Percentiles rank a stretch among this genome's conserved stretches.
phyloP scores from a whole-genome alignment of 805 yeast genomes.

The Debaryomyces tyrocola region DNA sequence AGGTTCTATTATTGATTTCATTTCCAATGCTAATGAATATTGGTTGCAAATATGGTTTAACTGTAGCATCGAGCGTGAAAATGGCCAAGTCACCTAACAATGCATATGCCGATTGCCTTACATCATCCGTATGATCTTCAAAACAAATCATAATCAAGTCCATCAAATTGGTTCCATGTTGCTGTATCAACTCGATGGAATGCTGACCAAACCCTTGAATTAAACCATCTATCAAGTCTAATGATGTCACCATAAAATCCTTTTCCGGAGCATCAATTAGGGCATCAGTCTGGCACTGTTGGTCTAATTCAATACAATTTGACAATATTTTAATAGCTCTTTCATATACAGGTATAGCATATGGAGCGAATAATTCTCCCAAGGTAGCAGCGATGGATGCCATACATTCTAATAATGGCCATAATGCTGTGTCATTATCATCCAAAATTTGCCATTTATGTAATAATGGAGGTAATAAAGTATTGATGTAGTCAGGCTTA shows the following conservation, averaged over 20 bases:
- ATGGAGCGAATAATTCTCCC: conserved; percentile 83
- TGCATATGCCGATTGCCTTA: conserved; percentile 91
- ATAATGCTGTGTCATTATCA: conserved; percentile 80
- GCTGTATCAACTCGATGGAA: conserved; percentile 53
- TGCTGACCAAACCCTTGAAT: conserved; percentile 82
- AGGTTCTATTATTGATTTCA: conserved; percentile 58
- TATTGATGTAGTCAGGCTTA: conserved; percentile 56
- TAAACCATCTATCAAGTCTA: conserved; percentile 89
- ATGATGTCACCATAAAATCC: conserved; percentile 84
- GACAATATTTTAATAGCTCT: conserved; percentile 72
- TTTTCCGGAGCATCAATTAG: conserved; percentile 76
- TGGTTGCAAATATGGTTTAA: conserved; percentile 48
- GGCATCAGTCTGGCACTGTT: conserved; percentile 64
- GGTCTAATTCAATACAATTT: conserved; percentile 66
- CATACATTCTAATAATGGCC: conserved; percentile 93
- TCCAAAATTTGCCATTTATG: conserved; percentile 72
- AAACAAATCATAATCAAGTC: conserved; percentile 66
- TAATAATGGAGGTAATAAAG: conserved; percentile 78
- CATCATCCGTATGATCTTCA: conserved; percentile 77
- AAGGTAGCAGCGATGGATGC: conserved; percentile 86
- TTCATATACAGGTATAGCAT: conserved; percentile 81
- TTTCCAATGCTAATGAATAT: conserved; percentile 66
- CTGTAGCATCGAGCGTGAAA: conserved; percentile 45
- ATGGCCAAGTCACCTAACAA: conserved; percentile 87
- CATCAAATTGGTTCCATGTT: conserved; percentile 45